A percentile compares a stretch with the other conserved stretches of the same genome.
These are phyloP conservation scores for Penicillium cosmopolitanum DNA, from an alignment of 495 filamentous ascomycete species.

Conservation along the genomic window DNA sequence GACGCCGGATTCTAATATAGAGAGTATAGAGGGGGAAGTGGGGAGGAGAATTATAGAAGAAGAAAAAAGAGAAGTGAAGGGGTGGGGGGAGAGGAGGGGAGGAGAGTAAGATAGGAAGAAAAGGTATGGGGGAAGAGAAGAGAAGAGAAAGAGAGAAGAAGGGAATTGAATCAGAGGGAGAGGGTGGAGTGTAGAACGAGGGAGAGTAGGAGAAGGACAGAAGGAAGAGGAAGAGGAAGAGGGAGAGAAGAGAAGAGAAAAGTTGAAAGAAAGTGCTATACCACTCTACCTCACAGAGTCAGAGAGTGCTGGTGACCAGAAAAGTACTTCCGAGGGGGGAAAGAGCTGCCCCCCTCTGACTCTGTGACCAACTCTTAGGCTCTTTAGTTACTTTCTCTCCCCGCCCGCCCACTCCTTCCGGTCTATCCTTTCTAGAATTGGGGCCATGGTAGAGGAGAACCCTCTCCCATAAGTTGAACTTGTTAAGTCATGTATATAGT, in stretches of 20 bases:
- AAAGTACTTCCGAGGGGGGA: conserved; percentile 10
- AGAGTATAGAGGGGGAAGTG: not conserved
- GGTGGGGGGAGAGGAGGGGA: not conserved
- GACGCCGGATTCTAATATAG: not conserved
- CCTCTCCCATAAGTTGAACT: too few relatives aligned
- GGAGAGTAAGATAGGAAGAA: conserved; percentile 1
- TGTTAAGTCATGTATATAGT: too few relatives aligned
- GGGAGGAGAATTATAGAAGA: not conserved
- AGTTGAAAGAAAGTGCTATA: conserved; percentile 12
- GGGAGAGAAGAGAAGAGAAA: conserved; percentile 9
- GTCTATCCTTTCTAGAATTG: too few relatives aligned
- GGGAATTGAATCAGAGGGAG: conserved; percentile 11
- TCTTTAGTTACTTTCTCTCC: not conserved
- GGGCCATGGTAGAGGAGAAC: too few relatives aligned
- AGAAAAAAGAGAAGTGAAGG: too few relatives aligned
- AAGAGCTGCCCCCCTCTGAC: not conserved
- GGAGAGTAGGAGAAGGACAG: conserved; percentile 16
- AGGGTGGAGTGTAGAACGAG: conserved; percentile 12
- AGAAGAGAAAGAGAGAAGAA: conserved; percentile 15
- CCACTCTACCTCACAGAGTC: not conserved
- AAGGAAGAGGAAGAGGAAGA: conserved; percentile 9
- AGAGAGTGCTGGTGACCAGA: too few relatives aligned
- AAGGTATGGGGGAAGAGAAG: conserved; percentile 1
- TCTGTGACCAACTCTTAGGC: too few relatives aligned
- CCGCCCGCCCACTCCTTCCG: not conserved